These are phyloP conservation scores for Eremothecium sinecaudum DNA, from an alignment of 1,139 yeast species.

Conservation along the genomic window DNA sequence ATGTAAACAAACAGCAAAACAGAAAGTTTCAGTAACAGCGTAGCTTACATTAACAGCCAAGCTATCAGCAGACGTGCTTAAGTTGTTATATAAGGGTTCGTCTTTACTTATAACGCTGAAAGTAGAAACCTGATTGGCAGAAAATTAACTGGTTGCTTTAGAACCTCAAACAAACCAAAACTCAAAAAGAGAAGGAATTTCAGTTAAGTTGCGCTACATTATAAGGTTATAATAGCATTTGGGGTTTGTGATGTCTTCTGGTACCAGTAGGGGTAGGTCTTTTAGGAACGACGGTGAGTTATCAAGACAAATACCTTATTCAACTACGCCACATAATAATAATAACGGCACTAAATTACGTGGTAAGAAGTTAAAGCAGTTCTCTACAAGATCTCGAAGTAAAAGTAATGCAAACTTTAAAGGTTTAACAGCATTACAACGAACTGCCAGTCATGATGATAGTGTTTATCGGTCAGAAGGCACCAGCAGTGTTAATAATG, in stretches of 20 bases:
- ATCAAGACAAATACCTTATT: conserved; percentile 3
- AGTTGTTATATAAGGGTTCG: no score
- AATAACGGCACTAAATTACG: neutral
- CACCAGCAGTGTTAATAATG: neutral
- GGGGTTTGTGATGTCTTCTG: conserved; percentile 7
- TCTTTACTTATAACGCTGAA: no score
- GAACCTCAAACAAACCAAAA: no score
- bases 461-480: conserved; percentile 1
- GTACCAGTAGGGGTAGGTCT: conserved; percentile 13
- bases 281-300: conserved; percentile 14
- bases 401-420: conserved; percentile 30
- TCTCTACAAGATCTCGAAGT: conserved; percentile 27
- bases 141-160: no score
- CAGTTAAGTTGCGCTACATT: no score
- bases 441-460: conserved; percentile 22
- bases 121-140: no score
- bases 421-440: conserved; percentile 19
- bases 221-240: no score
- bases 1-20: no score
- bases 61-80: no score
- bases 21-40: no score
- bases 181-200: no score
- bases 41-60: no score
- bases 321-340: neutral
- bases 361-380: conserved; percentile 17